Evolutionary conservation across 2,329 filamentous ascomycete genomes (phyloP).

Genomic region (Rhinocladiella similis): DNA sequence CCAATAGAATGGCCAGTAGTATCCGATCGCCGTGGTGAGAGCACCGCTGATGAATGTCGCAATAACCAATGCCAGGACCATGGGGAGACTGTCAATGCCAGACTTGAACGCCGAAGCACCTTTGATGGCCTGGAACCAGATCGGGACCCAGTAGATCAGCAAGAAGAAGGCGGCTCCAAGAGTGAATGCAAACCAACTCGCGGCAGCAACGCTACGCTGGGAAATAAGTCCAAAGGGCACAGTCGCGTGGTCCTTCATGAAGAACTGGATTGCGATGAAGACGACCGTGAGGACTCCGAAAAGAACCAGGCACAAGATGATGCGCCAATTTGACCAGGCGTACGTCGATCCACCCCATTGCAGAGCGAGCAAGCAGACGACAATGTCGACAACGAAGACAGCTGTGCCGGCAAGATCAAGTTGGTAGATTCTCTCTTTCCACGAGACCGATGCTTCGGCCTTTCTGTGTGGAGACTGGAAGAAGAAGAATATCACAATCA

Average conservation of each 20-base stretch:
- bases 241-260: conserved; percentile 50
- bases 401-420: conserved; percentile 46
- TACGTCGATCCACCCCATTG: conserved; percentile 49
- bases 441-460: conserved; percentile 32
- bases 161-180: conserved; percentile 41
- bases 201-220: conserved; percentile 42
- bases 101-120: conserved; percentile 44
- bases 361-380: conserved; percentile 51
- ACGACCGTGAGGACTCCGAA: conserved; percentile 41
- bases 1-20: conserved; percentile 45
- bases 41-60: conserved; percentile 36
- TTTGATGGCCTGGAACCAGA: conserved; percentile 51
- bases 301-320: conserved; percentile 52
- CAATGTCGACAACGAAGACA: conserved; percentile 46
- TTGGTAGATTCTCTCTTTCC: conserved; percentile 42
- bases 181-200: conserved; percentile 37
- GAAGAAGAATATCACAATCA: conserved; percentile 50
- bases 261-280: conserved; percentile 51
- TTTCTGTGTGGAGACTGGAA: conserved; percentile 42
- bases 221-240: conserved; percentile 53
- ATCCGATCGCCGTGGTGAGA: conserved; percentile 36
- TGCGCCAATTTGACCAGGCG: conserved; percentile 44
- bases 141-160: conserved; percentile 44
- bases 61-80: conserved; percentile 40
- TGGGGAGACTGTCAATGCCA: conserved; percentile 45